Base-by-base conservation (phyloP, 768 basidiomycete species). In the Suillus paluster region DNA sequence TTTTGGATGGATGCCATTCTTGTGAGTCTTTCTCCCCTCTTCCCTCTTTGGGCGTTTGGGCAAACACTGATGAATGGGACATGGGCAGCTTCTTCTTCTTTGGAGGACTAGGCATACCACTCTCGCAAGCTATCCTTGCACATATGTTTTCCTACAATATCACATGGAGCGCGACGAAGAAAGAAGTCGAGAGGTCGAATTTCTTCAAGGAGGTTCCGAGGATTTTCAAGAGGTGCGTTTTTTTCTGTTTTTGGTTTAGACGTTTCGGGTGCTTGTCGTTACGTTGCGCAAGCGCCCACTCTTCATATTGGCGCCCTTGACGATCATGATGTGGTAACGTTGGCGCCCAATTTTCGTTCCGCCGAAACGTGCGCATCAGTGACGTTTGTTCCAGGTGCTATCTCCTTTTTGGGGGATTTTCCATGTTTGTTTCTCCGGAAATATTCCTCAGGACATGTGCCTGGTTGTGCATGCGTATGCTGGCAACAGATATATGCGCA, bases 131-230 rank as follows among this genome's bases (percentile, higher is more conserved):
- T 4, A 78, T 87, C 45, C 75, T 84, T 48, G 80, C 84, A 1
- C 86, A 87, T 70, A 33, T 86, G 21, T 82, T 86, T 69, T 84
- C 84, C 39, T 87, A 85, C 66, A 80, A 88, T 70, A 82, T 84
- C 70, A 75, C 74, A 14, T 87, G 86, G 86, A 78, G 80, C 5
- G 80, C 85, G 36, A 88, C 86, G 7, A 82, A 84, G 67, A 95
- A 94, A 84, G 91, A 92, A 74, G 92, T 95, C 44, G 89, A 95
- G 74, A 82, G 86, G 53, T 92, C 90, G 6, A 95, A 95, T 72
- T 95, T 97, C 80, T 95, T 91, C 84, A 85, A 90, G 59, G 94
- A 97, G 73, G 86, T 95, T 25, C 94, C 94, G 5, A 86, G 81
- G 64, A 94, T 96, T 71, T 78, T 87, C 75, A 86, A 88, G 69